phyloP scores from a whole-genome alignment of 1,284 basidiomycete species.

The Fereydounia khargensis region DNA sequence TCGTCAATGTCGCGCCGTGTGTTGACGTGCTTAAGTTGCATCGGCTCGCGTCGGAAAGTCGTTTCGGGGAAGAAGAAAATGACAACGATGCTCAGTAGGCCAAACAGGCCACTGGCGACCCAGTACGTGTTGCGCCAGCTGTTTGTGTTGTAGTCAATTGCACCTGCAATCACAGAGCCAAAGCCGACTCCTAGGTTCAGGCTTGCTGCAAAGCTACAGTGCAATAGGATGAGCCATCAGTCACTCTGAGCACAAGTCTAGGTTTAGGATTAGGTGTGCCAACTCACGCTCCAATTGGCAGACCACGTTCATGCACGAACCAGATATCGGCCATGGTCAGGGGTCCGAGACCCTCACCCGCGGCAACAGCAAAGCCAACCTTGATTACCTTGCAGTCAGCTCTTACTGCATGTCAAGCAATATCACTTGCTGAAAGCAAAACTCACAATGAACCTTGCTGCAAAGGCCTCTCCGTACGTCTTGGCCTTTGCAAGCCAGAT shows the following conservation, averaged over 20 bases:
- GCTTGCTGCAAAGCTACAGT: too few relatives aligned
- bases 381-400: too few relatives aligned
- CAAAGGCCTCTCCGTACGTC: slow-evolving; percentile 5
- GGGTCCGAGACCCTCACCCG: slow-evolving; percentile 15
- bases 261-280: too few relatives aligned
- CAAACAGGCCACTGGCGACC: slow-evolving; percentile 5
- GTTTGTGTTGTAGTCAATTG: slow-evolving; percentile 1
- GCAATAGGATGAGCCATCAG: too few relatives aligned
- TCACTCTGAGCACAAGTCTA: too few relatives aligned
- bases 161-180: slow-evolving; percentile 9
- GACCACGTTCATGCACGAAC: slow-evolving; percentile 13
- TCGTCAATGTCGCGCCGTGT: slow-evolving; percentile 5
- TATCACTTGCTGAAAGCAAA: too few relatives aligned
- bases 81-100: slow-evolving; percentile 6
- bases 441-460: slow-evolving; percentile 5
- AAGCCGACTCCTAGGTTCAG: slow-evolving; percentile 11
- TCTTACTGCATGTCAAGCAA: too few relatives aligned
- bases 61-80: slow-evolving; percentile 18
- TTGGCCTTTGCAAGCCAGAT: slow-evolving; percentile 7
- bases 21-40: not conserved
- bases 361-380: slow-evolving; percentile 3
- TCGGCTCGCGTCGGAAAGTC: slow-evolving; percentile 4
- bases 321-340: slow-evolving; percentile 19
- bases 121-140: slow-evolving; percentile 12
- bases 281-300: slow-evolving; percentile 6